Conservation (phyloP, 108 stramenopile genomes). For the Phaeodactylum tricornutum region DNA sequence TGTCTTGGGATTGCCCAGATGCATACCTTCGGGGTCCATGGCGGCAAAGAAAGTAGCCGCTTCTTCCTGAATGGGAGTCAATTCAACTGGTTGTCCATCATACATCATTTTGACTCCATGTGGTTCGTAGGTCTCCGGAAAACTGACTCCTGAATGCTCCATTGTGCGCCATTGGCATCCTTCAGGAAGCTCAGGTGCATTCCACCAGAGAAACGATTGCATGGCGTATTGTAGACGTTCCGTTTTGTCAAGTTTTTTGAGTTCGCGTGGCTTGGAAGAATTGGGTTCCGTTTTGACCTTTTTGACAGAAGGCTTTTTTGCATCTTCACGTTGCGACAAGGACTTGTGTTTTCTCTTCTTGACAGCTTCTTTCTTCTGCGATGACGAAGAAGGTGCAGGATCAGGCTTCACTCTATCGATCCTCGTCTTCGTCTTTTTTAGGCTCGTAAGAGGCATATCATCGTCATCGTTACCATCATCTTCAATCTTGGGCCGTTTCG, state of each 20-base stretch:
- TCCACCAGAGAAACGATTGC: constrained; percentile 89
- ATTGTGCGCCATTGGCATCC: constrained; percentile 85
- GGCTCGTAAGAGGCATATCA: no score
- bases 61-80: constrained; percentile 92
- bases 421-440: no score
- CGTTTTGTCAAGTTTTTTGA: constrained; percentile 67
- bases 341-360: no score
- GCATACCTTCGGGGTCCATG: constrained; percentile 93
- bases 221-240: constrained; percentile 80
- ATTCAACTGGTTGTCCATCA: constrained; percentile 82
- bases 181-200: constrained; percentile 68
- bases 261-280: constrained; percentile 9
- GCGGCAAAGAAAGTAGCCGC: constrained; percentile 96
- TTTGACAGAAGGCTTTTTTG: no score
- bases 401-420: no score
- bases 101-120: constrained; percentile 93
- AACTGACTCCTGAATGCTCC: constrained; percentile 47
- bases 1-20: constrained; percentile 87
- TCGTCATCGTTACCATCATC: no score
- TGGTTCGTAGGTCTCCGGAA: constrained; percentile 88
- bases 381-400: no score
- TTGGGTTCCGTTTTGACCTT: constrained; percentile 24
- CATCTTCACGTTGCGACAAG: no score
- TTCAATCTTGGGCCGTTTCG: no score
- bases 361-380: no score